These are phyloP conservation scores for Pyrenochaeta sp. DNA, from an alignment of 2,329 filamentous ascomycete genomes.

Conservation along the genomic window DNA sequence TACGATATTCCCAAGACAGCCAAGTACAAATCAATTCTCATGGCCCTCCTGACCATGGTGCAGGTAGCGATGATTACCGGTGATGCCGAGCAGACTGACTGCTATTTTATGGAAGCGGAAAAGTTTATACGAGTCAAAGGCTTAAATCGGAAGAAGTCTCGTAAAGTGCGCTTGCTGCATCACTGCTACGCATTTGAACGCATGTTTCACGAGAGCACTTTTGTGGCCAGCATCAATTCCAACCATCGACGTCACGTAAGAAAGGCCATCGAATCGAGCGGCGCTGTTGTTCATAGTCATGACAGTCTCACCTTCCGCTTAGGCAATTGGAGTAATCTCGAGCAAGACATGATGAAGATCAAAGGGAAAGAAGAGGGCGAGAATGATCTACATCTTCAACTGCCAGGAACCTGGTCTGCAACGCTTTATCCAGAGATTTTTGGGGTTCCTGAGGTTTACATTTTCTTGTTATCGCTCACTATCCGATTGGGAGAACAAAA, in stretches of 20 bases:
- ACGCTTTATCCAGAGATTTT: constrained; percentile 58
- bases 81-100: constrained; percentile 46
- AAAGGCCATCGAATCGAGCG: constrained; percentile 24
- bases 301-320: constrained; percentile 48
- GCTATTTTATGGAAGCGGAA: constrained; percentile 55
- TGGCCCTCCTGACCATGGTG: constrained; percentile 56
- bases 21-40: constrained; percentile 57
- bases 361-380: constrained; percentile 53
- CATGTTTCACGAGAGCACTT: constrained; percentile 56
- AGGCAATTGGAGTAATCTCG: constrained; percentile 39
- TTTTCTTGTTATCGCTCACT: constrained; percentile 41
- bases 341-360: constrained; percentile 41
- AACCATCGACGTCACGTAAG: constrained; percentile 18
- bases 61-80: constrained; percentile 49
- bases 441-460: constrained; percentile 54
- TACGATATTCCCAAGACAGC: constrained; percentile 46
- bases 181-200: constrained; percentile 59
- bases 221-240: constrained; percentile 10
- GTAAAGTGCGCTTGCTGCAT: constrained; percentile 55
- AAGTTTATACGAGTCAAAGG: constrained; percentile 54
- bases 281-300: constrained; percentile 27
- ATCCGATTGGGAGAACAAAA: constrained; percentile 57
- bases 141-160: constrained; percentile 50
- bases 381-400: constrained; percentile 56
- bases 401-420: constrained; percentile 50